A percentile compares a stretch with the other conserved stretches of the same genome.
These are phyloP conservation scores for Thuja plicata DNA, from an alignment of 83 land plant genomes.

Conservation along the genomic window DNA sequence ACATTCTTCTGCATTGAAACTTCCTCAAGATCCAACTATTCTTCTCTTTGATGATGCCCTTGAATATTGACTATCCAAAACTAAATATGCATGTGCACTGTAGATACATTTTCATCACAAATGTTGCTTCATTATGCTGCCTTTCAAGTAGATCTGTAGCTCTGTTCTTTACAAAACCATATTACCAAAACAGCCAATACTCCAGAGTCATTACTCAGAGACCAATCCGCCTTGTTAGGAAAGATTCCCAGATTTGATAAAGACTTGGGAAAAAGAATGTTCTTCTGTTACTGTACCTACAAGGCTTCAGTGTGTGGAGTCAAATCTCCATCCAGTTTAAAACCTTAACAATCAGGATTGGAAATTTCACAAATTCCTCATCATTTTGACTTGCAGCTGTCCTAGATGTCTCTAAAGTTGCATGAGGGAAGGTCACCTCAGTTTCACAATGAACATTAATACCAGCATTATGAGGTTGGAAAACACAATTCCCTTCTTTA, in stretches of 20 bases:
- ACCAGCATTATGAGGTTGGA: background rate
- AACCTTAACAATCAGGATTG: background rate
- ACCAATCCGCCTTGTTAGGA: background rate
- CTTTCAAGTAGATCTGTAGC: background rate
- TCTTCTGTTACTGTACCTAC: background rate
- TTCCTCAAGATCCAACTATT: background rate
- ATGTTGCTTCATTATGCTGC: background rate
- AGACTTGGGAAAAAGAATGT: background rate
- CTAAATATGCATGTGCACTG: background rate
- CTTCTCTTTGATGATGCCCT: background rate
- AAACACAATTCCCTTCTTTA: background rate
- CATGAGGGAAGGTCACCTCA: background rate
- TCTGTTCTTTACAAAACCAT: background rate
- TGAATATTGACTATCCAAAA: background rate
- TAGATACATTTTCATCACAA: background rate
- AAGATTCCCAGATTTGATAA: background rate
- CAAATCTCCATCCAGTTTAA: background rate
- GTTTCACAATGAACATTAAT: background rate
- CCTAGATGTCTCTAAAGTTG: background rate
- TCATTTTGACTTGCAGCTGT: background rate
- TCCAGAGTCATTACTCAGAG: background rate
- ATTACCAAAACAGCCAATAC: background rate
- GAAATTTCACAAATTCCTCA: conserved; percentile 5
- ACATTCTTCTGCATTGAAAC: background rate
- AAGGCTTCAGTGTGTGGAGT: too few species aligned